Evolutionary conservation across 805 yeast genomes (phyloP).

Genomic region (Nakazawaea ishiwadae): DNA sequence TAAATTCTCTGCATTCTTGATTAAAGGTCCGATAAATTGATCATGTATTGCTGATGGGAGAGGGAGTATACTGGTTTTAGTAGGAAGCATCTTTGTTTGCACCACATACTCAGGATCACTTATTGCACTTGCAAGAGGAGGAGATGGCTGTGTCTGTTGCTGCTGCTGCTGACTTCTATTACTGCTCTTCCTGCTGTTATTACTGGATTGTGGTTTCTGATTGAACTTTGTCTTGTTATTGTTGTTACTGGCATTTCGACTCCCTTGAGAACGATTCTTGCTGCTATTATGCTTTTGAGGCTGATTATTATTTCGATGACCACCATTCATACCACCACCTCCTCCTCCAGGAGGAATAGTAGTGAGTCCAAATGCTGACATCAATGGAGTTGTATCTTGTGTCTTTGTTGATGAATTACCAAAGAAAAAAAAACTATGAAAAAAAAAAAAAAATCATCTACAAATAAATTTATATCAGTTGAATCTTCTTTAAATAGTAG

Average conservation of each 20-base stretch:
- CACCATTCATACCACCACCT: conserved; percentile 9
- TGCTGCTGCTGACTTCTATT: conserved; percentile 25
- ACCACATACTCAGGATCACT: conserved; percentile 10
- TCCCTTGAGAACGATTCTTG: neutral
- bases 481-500: neutral
- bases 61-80: conserved; percentile 1
- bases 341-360: conserved; percentile 5
- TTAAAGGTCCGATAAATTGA: conserved; percentile 26
- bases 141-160: conserved; percentile 12
- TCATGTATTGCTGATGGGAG: conserved; percentile 10
- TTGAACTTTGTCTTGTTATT: conserved; percentile 10
- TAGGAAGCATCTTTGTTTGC: conserved; percentile 19
- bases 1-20: conserved; percentile 21
- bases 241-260: conserved; percentile 2
- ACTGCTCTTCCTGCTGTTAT: conserved; percentile 1
- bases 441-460: neutral
- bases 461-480: neutral
- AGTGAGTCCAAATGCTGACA: conserved; percentile 14
- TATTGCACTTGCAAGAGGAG: neutral
- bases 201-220: neutral
- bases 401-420: neutral
- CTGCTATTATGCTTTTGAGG: too few species aligned
- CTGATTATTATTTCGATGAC: neutral
- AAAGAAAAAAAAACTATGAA: neutral
- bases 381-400: neutral